Percentiles rank a stretch among this genome's conserved stretches.
These are phyloP conservation scores for Cystofilobasidium bisporidii DNA, from an alignment of 768 basidiomycete genomes.

Conservation along the genomic window DNA sequence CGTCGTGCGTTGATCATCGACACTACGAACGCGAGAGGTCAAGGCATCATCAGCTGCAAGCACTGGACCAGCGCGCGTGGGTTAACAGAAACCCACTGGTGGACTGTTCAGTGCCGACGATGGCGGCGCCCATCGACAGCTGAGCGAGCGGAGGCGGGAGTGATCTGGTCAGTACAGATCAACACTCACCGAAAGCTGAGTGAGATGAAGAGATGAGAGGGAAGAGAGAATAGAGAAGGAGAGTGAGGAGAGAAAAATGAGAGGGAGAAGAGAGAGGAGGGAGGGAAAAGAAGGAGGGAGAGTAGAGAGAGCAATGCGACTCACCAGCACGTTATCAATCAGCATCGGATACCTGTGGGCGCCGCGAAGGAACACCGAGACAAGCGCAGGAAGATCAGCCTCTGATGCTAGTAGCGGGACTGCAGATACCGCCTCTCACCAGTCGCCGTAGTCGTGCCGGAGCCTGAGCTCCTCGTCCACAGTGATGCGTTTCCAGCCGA, in stretches of 20 bases:
- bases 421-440: too few species aligned
- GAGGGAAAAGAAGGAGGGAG: neutral
- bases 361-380: too few species aligned
- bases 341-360: conserved; percentile 8
- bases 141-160: too few species aligned
- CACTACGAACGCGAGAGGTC: neutral
- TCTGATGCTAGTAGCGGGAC: too few species aligned
- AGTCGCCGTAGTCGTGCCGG: neutral
- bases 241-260: too few species aligned
- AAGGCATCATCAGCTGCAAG: too few species aligned
- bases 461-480: neutral
- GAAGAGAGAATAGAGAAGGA: too few species aligned
- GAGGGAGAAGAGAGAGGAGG: too few species aligned
- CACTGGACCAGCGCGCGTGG: too few species aligned
- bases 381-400: too few species aligned
- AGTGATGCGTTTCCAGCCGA: neutral
- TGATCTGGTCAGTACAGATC: too few species aligned
- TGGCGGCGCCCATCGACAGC: neutral
- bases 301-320: neutral
- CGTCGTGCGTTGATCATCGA: neutral
- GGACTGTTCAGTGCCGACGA: neutral
- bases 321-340: conserved; percentile 1
- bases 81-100: neutral
- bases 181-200: neutral
- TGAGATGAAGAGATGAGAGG: neutral